phyloP scores from a whole-genome alignment of 805 yeast genomes.

The Phaffomyces thermotolerans region DNA sequence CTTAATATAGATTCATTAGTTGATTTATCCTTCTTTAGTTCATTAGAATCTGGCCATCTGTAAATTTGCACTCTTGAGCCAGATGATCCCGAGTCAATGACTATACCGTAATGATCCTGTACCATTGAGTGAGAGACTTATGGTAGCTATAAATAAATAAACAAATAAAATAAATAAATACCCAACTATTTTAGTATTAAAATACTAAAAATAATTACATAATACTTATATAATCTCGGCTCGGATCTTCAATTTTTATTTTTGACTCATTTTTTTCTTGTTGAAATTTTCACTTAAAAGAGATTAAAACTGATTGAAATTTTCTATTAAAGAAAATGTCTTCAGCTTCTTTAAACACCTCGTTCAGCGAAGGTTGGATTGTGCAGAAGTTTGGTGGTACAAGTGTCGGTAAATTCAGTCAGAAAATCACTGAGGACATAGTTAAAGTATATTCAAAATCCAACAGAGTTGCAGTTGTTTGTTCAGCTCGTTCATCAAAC shows the following conservation, averaged over 20 bases:
- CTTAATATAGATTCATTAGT: slow-evolving; percentile 30
- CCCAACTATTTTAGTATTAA: no score
- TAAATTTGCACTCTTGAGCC: slow-evolving; percentile 87
- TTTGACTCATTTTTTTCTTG: no score
- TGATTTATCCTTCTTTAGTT: slow-evolving; percentile 24
- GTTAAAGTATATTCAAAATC: slow-evolving; percentile 56
- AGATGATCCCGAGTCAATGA: slow-evolving; percentile 91
- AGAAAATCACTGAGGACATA: slow-evolving; percentile 76
- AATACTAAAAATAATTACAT: no score
- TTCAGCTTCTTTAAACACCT: slow-evolving; percentile 13
- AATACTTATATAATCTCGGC: no score
- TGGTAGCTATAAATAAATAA: no score
- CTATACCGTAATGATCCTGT: slow-evolving; percentile 61
- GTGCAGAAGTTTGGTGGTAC: slow-evolving; percentile 98
- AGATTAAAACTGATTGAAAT: no score
- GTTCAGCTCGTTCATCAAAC: slow-evolving; percentile 88
- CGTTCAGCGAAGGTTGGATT: slow-evolving; percentile 43
- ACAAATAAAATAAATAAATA: no score
- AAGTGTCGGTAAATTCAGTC: slow-evolving; percentile 90
- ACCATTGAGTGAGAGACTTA: slow-evolving; percentile 1
- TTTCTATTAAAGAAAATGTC: no score
- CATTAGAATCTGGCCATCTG: slow-evolving; percentile 58
- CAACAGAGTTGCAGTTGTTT: slow-evolving; percentile 82
- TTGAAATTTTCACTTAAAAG: neutral
- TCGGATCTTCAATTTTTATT: no score